phyloP scores from a whole-genome alignment of 352 stramenopile species.

The Blastocystis sp. region DNA sequence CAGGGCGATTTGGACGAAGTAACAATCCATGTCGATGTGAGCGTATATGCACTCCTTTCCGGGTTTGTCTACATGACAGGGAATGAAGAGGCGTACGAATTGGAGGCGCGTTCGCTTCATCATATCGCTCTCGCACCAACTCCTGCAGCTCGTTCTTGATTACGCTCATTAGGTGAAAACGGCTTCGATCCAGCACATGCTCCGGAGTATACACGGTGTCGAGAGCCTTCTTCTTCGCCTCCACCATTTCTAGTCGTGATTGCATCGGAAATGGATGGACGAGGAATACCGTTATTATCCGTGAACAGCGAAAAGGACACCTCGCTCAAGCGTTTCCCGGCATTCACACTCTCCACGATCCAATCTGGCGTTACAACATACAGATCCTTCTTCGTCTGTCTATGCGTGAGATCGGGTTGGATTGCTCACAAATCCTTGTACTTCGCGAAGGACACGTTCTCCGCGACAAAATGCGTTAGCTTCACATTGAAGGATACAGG shows the following conservation, averaged over 20 bases:
- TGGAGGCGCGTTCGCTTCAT: constrained; percentile 2
- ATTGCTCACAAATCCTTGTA: constrained; percentile 4
- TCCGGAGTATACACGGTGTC: constrained; percentile 27
- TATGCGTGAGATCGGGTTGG: background rate
- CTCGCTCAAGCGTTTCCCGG: constrained; percentile 38
- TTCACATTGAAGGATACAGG: background rate
- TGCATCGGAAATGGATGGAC: background rate
- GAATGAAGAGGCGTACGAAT: background rate
- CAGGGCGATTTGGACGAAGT: constrained; percentile 65
- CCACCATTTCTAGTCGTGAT: constrained; percentile 2
- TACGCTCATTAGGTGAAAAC: constrained; percentile 68
- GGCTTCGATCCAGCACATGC: constrained; percentile 40
- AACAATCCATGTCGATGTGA: constrained; percentile 70
- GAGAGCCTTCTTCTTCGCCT: background rate
- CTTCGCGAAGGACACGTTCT: constrained; percentile 49
- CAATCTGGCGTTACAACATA: constrained; percentile 60
- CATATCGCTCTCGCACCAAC: background rate
- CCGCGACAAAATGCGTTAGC: constrained; percentile 53
- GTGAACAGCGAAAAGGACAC: background rate
- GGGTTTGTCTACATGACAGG: constrained; percentile 23
- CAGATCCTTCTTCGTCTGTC: background rate
- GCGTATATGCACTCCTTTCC: constrained; percentile 57
- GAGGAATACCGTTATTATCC: background rate
- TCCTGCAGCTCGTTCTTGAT: constrained; percentile 52
- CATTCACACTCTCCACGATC: constrained; percentile 57